Evolutionary conservation across 352 stramenopile species (phyloP).

Genomic region (Globisporangium splendens): DNA sequence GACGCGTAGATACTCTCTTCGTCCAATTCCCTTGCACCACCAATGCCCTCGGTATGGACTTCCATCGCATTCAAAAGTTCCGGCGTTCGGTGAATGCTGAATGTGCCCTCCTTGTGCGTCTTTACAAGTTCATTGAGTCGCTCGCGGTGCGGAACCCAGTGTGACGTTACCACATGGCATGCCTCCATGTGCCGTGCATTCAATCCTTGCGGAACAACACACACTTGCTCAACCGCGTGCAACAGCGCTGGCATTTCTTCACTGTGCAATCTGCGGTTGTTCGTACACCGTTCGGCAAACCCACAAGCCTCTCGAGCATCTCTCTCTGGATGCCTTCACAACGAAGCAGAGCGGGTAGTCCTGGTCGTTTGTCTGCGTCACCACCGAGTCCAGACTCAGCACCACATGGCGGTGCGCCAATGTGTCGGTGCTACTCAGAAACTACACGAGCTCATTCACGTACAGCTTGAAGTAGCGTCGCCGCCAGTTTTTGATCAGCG

Average conservation of each 20-base stretch:
- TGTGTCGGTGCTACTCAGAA: conserved; percentile 27
- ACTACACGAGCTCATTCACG: conserved; percentile 60
- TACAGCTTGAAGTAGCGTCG: conserved; percentile 71
- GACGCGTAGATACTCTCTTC: conserved; percentile 33
- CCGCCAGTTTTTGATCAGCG: conserved; percentile 46
- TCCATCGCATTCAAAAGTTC: conserved; percentile 65
- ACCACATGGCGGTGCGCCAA: conserved; percentile 32
- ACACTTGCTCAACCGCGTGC: conserved; percentile 60
- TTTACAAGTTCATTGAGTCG: conserved; percentile 59
- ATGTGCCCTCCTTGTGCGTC: conserved; percentile 75
- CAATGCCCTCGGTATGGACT: conserved; percentile 62
- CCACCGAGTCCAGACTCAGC: conserved; percentile 51
- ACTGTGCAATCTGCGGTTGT: conserved; percentile 74
- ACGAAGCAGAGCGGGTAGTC: conserved; percentile 55
- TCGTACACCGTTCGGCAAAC: conserved; percentile 57
- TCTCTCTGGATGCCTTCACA: conserved; percentile 39
- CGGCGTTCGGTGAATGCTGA: conserved; percentile 73
- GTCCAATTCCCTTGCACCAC: conserved; percentile 36
- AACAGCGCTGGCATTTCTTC: conserved; percentile 61
- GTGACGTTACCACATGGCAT: conserved; percentile 61
- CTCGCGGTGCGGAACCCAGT: conserved; percentile 51
- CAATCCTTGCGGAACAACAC: conserved; percentile 49
- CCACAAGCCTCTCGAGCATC: conserved; percentile 50
- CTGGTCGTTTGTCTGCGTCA: conserved; percentile 63
- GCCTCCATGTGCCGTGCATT: conserved; percentile 40